Conservation (phyloP, 169 alveolate species). For the Eimeria zaria region DNA sequence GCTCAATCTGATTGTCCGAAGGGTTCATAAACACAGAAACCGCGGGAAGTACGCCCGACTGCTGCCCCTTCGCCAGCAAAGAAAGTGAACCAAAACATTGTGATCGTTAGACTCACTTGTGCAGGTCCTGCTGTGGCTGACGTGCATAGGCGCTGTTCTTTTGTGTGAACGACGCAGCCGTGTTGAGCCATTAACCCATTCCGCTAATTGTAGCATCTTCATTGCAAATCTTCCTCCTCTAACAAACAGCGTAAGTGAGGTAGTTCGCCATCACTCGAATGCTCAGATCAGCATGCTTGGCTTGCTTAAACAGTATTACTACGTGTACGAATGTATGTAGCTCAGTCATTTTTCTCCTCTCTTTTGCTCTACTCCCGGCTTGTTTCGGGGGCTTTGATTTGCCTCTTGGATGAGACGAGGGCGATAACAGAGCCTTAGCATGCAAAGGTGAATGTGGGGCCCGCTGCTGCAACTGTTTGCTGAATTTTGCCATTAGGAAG, state of each 20-base stretch:
- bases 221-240: constrained; percentile 75
- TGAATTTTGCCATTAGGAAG: constrained; percentile 2
- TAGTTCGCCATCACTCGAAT: background rate
- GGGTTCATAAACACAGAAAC: constrained; percentile 22
- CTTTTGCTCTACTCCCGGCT: background rate
- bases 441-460: background rate
- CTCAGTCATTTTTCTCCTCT: background rate
- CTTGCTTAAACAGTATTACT: background rate
- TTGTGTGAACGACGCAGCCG: constrained; percentile 10
- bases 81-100: background rate
- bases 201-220: constrained; percentile 75
- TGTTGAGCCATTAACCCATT: constrained; percentile 52
- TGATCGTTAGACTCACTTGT: background rate
- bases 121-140: background rate
- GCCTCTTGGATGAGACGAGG: background rate
- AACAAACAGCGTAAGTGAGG: constrained; percentile 34
- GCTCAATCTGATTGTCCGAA: constrained; percentile 44
- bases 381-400: background rate
- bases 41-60: constrained; percentile 24
- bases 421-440: background rate
- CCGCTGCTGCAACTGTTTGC: background rate
- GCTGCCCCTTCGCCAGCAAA: background rate
- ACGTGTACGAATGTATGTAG: background rate
- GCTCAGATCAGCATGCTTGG: background rate
- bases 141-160: background rate